Evolutionary conservation across 441 rosid species (phyloP).

Genomic region (Gossypium schwendimanii): DNA sequence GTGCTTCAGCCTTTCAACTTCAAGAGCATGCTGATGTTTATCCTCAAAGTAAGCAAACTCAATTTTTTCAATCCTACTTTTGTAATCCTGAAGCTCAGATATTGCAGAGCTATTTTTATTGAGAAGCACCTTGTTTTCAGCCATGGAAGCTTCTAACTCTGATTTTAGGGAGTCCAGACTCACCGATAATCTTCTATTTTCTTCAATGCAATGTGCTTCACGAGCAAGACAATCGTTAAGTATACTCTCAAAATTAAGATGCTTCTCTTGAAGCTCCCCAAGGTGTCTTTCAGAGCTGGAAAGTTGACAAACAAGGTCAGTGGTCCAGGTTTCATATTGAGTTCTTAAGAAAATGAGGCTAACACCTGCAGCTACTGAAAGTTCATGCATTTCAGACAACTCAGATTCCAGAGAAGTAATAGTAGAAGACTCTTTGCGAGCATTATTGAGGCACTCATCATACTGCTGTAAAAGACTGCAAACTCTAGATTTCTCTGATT

Average conservation of each 20-base stretch:
- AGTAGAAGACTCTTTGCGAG: conserved; percentile 35
- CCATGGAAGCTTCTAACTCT: conserved; percentile 52
- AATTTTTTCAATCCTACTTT: conserved; percentile 26
- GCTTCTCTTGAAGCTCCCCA: conserved; percentile 48
- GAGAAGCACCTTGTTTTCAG: conserved; percentile 43
- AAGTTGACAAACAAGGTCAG: conserved; percentile 47
- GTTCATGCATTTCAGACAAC: conserved; percentile 56
- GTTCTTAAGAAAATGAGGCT: conserved; percentile 38
- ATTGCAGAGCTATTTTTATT: conserved; percentile 29
- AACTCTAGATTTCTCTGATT: conserved; percentile 52
- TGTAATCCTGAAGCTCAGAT: conserved; percentile 46
- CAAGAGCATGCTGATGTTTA: conserved; percentile 34
- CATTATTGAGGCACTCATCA: conserved; percentile 42
- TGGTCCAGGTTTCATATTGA: conserved; percentile 45
- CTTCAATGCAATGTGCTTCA: conserved; percentile 48
- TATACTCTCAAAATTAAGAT: conserved; percentile 38
- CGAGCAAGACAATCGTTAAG: conserved; percentile 51
- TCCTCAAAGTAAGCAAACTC: conserved; percentile 28
- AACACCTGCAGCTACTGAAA: conserved; percentile 52
- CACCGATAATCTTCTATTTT: conserved; percentile 44
- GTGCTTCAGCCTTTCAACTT: conserved; percentile 47
- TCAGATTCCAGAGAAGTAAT: conserved; percentile 49
- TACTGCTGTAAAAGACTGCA: conserved; percentile 35
- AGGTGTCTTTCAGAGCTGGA: conserved; percentile 33
- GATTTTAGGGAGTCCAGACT: conserved; percentile 45